These are phyloP conservation scores for Wickerhamiella vanderwaltii DNA, from an alignment of 805 yeast genomes.

Conservation along the genomic window DNA sequence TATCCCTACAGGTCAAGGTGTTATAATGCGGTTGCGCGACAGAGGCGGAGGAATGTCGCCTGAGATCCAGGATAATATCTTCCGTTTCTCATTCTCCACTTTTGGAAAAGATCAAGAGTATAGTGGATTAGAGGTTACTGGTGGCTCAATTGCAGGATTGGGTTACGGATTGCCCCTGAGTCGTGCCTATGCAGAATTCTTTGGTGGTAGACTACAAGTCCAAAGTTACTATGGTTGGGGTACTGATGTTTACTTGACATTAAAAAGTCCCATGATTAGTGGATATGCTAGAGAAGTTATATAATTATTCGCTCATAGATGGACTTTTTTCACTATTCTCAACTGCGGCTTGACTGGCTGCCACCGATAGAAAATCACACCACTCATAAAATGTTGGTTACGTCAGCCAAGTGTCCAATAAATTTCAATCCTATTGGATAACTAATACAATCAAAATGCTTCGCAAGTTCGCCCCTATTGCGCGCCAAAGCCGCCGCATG, in stretches of 20 bases:
- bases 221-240: slow-evolving; percentile 70
- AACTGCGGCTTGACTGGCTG: too few species aligned
- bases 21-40: slow-evolving; percentile 72
- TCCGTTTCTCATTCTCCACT: slow-evolving; percentile 79
- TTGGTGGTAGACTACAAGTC: slow-evolving; percentile 56
- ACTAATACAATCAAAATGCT: slow-evolving; percentile 4
- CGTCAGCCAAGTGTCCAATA: slow-evolving; percentile 2
- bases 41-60: slow-evolving; percentile 82
- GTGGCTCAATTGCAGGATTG: slow-evolving; percentile 74
- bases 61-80: slow-evolving; percentile 49
- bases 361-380: neutral
- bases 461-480: slow-evolving; percentile 10
- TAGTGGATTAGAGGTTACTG: slow-evolving; percentile 55
- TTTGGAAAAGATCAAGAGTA: slow-evolving; percentile 51
- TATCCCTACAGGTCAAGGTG: slow-evolving; percentile 34
- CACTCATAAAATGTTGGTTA: too few species aligned
- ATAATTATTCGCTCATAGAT: neutral
- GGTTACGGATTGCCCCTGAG: slow-evolving; percentile 91
- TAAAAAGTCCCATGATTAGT: slow-evolving; percentile 20
- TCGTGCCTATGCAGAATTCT: slow-evolving; percentile 57
- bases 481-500: slow-evolving; percentile 10
- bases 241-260: slow-evolving; percentile 53
- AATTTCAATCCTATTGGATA: slow-evolving; percentile 7
- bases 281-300: slow-evolving; percentile 17
- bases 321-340: neutral